Evolutionary conservation across 2,329 filamentous ascomycete species (phyloP).

Genomic region (Aspergillus eucalypticola): DNA sequence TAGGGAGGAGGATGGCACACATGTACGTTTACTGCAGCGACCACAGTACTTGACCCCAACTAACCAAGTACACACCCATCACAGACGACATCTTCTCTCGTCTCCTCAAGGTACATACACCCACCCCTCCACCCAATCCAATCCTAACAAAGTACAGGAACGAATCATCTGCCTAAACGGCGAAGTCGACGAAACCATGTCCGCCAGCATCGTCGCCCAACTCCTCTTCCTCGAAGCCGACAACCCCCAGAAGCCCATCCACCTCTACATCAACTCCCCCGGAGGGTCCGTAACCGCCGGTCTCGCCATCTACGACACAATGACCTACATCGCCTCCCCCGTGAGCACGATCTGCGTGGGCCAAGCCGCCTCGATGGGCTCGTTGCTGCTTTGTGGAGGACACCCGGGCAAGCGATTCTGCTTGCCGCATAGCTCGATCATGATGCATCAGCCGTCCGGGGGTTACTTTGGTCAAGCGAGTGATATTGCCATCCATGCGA

Average conservation of each 20-base stretch:
- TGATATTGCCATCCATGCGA: constrained; percentile 96
- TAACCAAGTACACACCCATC: constrained; percentile 17
- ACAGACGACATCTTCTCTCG: constrained; percentile 81
- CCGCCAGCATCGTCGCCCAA: constrained; percentile 92
- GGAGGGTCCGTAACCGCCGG: constrained; percentile 86
- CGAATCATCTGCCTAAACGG: constrained; percentile 94
- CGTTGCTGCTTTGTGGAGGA: constrained; percentile 82
- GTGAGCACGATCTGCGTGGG: constrained; percentile 95
- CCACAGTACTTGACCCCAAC: constrained; percentile 5
- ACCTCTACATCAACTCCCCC: constrained; percentile 96
- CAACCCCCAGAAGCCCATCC: constrained; percentile 89
- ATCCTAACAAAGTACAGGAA: constrained; percentile 60
- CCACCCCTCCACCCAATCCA: constrained; percentile 22
- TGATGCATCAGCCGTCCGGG: constrained; percentile 94
- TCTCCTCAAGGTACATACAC: constrained; percentile 63
- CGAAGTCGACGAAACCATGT: constrained; percentile 83
- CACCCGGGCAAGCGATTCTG: constrained; percentile 81
- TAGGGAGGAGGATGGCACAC: constrained; percentile 76
- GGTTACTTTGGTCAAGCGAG: constrained; percentile 66
- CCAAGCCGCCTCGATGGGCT: constrained; percentile 93
- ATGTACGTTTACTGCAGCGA: constrained; percentile 56
- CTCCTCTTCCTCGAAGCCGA: constrained; percentile 98
- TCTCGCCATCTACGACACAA: constrained; percentile 94
- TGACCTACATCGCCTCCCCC: constrained; percentile 92
- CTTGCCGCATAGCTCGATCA: constrained; percentile 89